These are phyloP conservation scores for Salix brachista DNA, from an alignment of 345 rosid genomes.

Conservation along the genomic window DNA sequence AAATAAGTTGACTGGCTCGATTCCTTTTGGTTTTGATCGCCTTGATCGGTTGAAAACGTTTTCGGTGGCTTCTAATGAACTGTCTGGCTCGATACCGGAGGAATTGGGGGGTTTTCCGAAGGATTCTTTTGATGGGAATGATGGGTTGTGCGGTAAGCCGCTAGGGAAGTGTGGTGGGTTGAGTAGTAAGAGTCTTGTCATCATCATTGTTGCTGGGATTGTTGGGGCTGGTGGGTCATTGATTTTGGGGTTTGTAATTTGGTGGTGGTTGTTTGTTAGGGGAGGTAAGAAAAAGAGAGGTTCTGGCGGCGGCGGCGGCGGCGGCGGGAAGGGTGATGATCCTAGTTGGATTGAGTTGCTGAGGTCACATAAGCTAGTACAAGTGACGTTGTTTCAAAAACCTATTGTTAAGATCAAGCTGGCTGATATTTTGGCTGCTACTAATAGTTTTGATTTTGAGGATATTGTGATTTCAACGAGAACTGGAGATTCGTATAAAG, in stretches of 20 bases:
- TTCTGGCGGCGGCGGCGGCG: constrained; percentile 25
- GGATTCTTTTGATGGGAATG: constrained; percentile 54
- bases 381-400: constrained; percentile 83
- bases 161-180: constrained; percentile 60
- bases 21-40: constrained; percentile 48
- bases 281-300: constrained; percentile 34
- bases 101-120: constrained; percentile 3
- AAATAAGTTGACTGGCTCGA: constrained; percentile 60
- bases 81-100: constrained; percentile 58
- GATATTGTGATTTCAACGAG: constrained; percentile 52
- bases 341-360: constrained; percentile 53
- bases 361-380: constrained; percentile 58
- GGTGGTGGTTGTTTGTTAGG: constrained; percentile 82
- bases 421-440: constrained; percentile 79
- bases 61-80: constrained; percentile 62
- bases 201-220: constrained; percentile 77
- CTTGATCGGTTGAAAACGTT: constrained; percentile 50
- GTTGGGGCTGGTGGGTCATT: constrained; percentile 78
- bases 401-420: constrained; percentile 79
- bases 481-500: constrained; percentile 75
- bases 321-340: constrained; percentile 30
- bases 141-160: constrained; percentile 80
- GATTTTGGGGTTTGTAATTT: constrained; percentile 69
- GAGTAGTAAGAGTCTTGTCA: constrained; percentile 71
- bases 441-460: constrained; percentile 56